Conservation (phyloP, 1,139 yeast genomes). For the Komagataea norvegica region DNA sequence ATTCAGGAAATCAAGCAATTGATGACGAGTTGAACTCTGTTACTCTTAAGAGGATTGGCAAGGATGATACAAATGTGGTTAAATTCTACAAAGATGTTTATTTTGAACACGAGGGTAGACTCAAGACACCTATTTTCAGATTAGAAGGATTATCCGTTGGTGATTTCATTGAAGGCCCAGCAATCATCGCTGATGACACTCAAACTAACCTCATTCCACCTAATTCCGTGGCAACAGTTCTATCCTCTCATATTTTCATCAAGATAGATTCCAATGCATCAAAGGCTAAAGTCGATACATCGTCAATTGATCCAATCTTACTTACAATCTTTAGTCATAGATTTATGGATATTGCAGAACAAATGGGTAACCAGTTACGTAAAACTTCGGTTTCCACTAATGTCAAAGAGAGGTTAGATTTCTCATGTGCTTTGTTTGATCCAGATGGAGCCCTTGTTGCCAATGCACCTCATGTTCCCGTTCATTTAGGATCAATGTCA, state of each 20-base stretch:
- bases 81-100: slow-evolving; percentile 35
- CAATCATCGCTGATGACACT: slow-evolving; percentile 78
- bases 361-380: slow-evolving; percentile 78
- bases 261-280: slow-evolving; percentile 22
- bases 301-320: slow-evolving; percentile 58
- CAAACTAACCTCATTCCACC: slow-evolving; percentile 85
- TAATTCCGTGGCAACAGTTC: slow-evolving; percentile 54
- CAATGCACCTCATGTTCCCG: slow-evolving; percentile 86
- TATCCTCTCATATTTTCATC: slow-evolving; percentile 56
- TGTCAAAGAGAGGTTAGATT: slow-evolving; percentile 78
- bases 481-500: slow-evolving; percentile 84
- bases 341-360: slow-evolving; percentile 86
- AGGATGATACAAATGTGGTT: slow-evolving; percentile 20
- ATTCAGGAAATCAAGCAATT: slow-evolving; percentile 28
- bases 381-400: slow-evolving; percentile 83
- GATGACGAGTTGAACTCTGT: slow-evolving; percentile 32
- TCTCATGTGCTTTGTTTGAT: slow-evolving; percentile 80
- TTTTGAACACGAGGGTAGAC: slow-evolving; percentile 45
- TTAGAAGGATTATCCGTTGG: slow-evolving; percentile 52
- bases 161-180: slow-evolving; percentile 62
- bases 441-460: slow-evolving; percentile 74
- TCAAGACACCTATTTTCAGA: slow-evolving; percentile 46
- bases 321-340: slow-evolving; percentile 78
- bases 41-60: slow-evolving; percentile 16
- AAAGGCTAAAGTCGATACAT: slow-evolving; percentile 26